A percentile compares a stretch with the other conserved stretches of the same genome.
phyloP scores from a whole-genome alignment of 148 eudicot species.

The Chenopodium formosanum region DNA sequence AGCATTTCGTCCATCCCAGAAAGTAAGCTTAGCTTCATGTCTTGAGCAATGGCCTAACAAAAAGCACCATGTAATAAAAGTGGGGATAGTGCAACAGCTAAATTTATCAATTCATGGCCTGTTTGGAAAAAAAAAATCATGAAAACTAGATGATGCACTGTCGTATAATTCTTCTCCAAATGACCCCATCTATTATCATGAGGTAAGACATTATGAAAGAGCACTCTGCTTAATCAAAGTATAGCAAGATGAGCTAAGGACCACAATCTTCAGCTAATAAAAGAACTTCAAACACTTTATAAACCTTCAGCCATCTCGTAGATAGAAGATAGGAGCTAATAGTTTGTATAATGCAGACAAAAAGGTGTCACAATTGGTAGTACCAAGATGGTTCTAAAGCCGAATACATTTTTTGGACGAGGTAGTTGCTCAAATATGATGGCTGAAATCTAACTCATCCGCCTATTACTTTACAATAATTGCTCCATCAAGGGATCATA shows the following conservation, averaged over 20 bases:
- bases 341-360: background rate
- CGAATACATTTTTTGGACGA: background rate
- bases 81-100: background rate
- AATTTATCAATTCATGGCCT: background rate
- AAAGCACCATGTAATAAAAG: background rate
- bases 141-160: background rate
- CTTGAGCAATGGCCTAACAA: constrained; percentile 53
- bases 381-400: background rate
- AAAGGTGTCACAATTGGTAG: background rate
- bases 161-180: too few relatives aligned
- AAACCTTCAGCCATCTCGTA: background rate
- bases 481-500: constrained; percentile 7
- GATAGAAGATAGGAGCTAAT: background rate
- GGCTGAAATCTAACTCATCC: background rate
- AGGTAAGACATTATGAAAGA: background rate
- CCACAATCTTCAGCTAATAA: background rate
- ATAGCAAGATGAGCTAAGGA: background rate
- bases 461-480: background rate
- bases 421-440: background rate
- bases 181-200: background rate
- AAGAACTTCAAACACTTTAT: background rate
- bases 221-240: background rate
- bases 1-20: constrained; percentile 58
- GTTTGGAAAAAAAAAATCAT: background rate
- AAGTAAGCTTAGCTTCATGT: constrained; percentile 61